These are phyloP conservation scores for Leccinum variabile DNA, from an alignment of 1,284 basidiomycete species.

Conservation along the genomic window DNA sequence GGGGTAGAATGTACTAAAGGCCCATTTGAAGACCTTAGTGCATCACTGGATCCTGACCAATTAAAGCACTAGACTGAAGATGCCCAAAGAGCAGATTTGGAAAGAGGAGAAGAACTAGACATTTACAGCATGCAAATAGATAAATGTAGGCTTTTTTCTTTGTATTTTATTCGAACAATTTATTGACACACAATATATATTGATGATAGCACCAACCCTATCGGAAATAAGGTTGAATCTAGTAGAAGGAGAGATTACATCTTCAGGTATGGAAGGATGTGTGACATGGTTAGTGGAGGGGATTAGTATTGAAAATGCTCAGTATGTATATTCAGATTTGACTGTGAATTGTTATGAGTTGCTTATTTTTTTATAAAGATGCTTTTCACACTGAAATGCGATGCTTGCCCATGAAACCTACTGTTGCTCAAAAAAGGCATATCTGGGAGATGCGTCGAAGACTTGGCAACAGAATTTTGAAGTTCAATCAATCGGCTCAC, in stretches of 20 bases:
- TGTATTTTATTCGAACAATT: no score
- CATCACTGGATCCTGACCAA: neutral
- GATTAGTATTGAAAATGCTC: conserved; percentile 11
- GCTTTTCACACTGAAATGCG: neutral
- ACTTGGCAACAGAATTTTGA: neutral
- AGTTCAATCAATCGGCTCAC: conserved; percentile 3
- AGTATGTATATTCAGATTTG: conserved; percentile 2
- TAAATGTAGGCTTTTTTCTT: neutral
- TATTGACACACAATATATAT: no score
- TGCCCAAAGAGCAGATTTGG: neutral
- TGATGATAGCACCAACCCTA: no score
- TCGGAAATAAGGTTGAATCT: no score
- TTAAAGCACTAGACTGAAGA: neutral
- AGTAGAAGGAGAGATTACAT: no score
- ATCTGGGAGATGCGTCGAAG: neutral
- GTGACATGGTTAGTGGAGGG: conserved; percentile 7
- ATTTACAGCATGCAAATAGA: neutral
- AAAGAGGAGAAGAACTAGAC: neutral
- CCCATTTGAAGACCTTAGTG: neutral
- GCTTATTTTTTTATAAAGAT: conserved; percentile 6
- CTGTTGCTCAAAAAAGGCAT: neutral
- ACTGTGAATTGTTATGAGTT: neutral
- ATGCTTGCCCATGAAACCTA: neutral
- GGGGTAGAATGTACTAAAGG: neutral
- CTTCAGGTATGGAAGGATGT: neutral